Conservation (phyloP, 371 early-diverging fungal species). For the Saksenaea oblongispora region DNA sequence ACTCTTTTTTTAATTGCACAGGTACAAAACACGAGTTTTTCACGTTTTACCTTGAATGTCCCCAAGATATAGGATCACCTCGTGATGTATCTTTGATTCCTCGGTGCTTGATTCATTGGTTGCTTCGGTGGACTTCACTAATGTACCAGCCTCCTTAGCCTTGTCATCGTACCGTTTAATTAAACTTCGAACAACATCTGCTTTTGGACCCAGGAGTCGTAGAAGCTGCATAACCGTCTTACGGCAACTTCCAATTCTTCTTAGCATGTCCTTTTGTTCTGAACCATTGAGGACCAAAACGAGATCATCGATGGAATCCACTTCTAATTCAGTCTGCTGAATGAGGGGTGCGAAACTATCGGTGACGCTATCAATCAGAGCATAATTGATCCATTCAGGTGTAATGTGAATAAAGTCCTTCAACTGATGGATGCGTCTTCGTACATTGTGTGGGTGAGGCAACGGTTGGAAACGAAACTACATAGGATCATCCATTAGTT, state of each 20-base stretch:
- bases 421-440: conserved; percentile 62
- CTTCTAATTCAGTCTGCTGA: conserved; percentile 80
- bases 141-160: conserved; percentile 40
- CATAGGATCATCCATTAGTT: background rate
- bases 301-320: conserved; percentile 90
- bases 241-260: conserved; percentile 82
- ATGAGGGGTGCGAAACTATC: conserved; percentile 85
- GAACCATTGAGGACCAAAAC: conserved; percentile 71
- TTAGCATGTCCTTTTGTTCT: conserved; percentile 87
- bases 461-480: conserved; percentile 66
- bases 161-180: conserved; percentile 63
- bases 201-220: conserved; percentile 76
- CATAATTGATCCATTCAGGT: conserved; percentile 91
- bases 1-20: background rate
- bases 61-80: conserved; percentile 73
- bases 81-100: conserved; percentile 51
- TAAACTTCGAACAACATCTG: conserved; percentile 79
- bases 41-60: conserved; percentile 82
- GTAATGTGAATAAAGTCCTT: conserved; percentile 65
- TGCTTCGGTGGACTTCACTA: conserved; percentile 28
- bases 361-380: conserved; percentile 84
- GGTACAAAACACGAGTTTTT: background rate
- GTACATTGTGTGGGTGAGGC: conserved; percentile 64
- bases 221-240: conserved; percentile 81
- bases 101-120: background rate